Evolutionary conservation across 257 asterid genomes (phyloP).

Genomic region (Coffea eugenioides): DNA sequence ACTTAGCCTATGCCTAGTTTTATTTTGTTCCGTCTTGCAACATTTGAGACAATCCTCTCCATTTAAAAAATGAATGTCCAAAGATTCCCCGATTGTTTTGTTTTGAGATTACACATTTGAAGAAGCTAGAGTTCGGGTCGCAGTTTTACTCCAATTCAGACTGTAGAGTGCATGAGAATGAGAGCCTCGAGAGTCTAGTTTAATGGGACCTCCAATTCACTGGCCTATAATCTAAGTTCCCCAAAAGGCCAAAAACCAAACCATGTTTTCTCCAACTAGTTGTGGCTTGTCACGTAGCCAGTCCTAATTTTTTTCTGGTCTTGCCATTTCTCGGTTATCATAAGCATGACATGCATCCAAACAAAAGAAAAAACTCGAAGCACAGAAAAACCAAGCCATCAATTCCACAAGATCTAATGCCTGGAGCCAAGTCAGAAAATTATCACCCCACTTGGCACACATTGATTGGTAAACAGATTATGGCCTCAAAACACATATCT

Average conservation of each 20-base stretch:
- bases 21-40: not conserved
- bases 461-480: slow-evolving; percentile 32
- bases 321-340: slow-evolving; percentile 11
- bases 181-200: slow-evolving; percentile 19
- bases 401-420: slow-evolving; percentile 16
- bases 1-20: not conserved
- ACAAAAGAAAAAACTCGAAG: not conserved
- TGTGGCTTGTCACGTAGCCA: slow-evolving; percentile 7
- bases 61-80: not conserved
- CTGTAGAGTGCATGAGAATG: not conserved
- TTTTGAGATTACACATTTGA: not conserved
- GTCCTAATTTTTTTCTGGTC: slow-evolving; percentile 21
- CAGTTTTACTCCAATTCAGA: slow-evolving; percentile 5
- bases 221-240: slow-evolving; percentile 5
- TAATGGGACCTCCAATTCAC: slow-evolving; percentile 18
- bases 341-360: not conserved
- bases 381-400: slow-evolving; percentile 10
- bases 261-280: not conserved
- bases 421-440: slow-evolving; percentile 32
- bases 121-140: not conserved
- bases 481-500: slow-evolving; percentile 45
- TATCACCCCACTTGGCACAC: slow-evolving; percentile 38
- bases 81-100: not conserved
- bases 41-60: not conserved
- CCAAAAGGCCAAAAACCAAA: not conserved